Percentiles rank a stretch among this genome's conserved stretches.
Evolutionary conservation across 2,329 filamentous ascomycete genomes (phyloP).

Genomic region (Colletotrichum sidae): DNA sequence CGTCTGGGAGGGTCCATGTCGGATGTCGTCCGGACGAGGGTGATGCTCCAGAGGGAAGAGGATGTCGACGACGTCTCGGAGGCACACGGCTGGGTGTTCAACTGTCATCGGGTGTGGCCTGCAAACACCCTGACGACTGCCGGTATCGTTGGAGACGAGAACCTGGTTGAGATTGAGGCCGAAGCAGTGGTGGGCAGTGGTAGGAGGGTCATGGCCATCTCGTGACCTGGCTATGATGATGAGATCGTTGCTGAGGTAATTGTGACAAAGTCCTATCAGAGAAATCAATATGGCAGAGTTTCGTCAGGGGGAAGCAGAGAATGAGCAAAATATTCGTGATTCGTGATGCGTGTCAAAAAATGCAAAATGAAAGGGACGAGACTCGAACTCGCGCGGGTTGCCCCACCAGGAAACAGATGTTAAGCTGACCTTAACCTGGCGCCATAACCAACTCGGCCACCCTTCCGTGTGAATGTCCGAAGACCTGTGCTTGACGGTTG

Average conservation of each 20-base stretch:
- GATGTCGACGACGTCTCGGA: slow-evolving; percentile 16
- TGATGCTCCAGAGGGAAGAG: slow-evolving; percentile 24
- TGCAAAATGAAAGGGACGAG: slow-evolving; percentile 36
- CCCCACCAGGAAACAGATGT: slow-evolving; percentile 38
- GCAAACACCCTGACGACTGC: too few relatives aligned
- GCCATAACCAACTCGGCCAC: slow-evolving; percentile 38
- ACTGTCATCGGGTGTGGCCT: slow-evolving; percentile 6
- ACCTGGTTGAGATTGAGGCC: too few relatives aligned
- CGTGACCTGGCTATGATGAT: too few relatives aligned
- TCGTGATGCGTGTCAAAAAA: neutral
- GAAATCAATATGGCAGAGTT: too few relatives aligned
- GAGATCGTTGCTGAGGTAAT: too few relatives aligned
- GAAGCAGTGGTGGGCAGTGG: too few relatives aligned
- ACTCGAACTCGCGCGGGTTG: slow-evolving; percentile 38
- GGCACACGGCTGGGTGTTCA: slow-evolving; percentile 23
- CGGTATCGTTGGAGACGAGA: too few relatives aligned
- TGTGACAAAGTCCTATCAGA: too few relatives aligned
- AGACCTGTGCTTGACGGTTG: neutral
- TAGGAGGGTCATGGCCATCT: too few relatives aligned
- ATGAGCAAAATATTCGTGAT: neutral
- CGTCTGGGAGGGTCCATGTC: slow-evolving; percentile 21
- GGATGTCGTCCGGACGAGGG: slow-evolving; percentile 31
- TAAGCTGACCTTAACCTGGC: slow-evolving; percentile 38
- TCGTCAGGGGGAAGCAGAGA: neutral
- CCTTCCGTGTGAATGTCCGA: slow-evolving; percentile 9